Evolutionary conservation across 2,329 filamentous ascomycete species (phyloP).

Genomic region (Neofusicoccum kwambonambiense): DNA sequence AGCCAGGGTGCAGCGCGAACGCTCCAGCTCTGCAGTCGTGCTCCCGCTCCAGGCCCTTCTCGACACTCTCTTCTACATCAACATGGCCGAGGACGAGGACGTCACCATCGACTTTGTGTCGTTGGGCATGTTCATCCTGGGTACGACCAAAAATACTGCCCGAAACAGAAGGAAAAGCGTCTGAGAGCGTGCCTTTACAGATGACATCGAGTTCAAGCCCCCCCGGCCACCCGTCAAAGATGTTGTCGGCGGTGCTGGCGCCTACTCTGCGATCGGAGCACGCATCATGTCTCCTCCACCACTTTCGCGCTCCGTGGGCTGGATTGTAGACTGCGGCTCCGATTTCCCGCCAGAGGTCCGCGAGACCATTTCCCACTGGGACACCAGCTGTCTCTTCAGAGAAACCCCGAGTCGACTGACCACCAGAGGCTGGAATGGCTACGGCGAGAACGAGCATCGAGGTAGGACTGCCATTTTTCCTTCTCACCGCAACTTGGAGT

Average conservation of each 20-base stretch:
- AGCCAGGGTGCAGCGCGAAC: constrained; percentile 5
- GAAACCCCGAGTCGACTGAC: constrained; percentile 67
- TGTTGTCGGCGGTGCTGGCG: constrained; percentile 84
- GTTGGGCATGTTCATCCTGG: constrained; percentile 64
- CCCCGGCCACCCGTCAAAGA: constrained; percentile 67
- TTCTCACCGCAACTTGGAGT: background rate
- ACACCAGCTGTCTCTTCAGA: constrained; percentile 70
- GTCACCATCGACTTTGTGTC: constrained; percentile 55
- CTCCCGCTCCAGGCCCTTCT: constrained; percentile 13
- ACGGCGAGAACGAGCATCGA: constrained; percentile 67
- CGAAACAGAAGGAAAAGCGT: background rate
- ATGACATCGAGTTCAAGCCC: constrained; percentile 85
- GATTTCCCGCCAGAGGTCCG: constrained; percentile 75
- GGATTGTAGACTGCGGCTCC: constrained; percentile 85
- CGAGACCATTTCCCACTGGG: constrained; percentile 68
- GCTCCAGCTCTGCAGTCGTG: background rate
- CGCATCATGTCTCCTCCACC: constrained; percentile 75
- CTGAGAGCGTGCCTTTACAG: constrained; percentile 45
- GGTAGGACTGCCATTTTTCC: constrained; percentile 32
- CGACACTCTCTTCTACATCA: constrained; percentile 16
- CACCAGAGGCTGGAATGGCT: constrained; percentile 91
- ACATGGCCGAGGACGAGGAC: constrained; percentile 19
- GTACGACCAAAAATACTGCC: constrained; percentile 36
- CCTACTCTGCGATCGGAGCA: constrained; percentile 84
- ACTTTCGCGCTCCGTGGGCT: constrained; percentile 69